Percentiles rank a stretch among this genome's conserved stretches.
phyloP scores from a whole-genome alignment of 306 rosid genomes.

The Acacia melanoxylon region DNA sequence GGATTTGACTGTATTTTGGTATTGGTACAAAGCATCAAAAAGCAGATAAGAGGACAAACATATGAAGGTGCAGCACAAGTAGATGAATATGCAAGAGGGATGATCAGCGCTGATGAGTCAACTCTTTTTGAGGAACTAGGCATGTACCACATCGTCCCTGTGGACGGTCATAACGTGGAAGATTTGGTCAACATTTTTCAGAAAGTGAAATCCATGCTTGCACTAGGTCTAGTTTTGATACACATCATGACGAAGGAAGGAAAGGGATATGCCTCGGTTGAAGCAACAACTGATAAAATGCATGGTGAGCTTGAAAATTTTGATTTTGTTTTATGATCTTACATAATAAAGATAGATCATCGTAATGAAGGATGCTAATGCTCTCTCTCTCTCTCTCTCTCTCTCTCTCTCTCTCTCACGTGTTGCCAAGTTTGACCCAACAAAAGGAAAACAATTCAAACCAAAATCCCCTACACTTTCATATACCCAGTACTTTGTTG shows the following conservation, averaged over 20 bases:
- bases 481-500: conserved; percentile 69
- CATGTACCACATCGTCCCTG: conserved; percentile 75
- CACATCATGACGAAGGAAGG: conserved; percentile 83
- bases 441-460: conserved; percentile 67
- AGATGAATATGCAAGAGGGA: conserved; percentile 72
- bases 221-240: conserved; percentile 72
- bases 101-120: conserved; percentile 65
- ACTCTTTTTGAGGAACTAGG: conserved; percentile 84
- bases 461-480: conserved; percentile 54
- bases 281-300: conserved; percentile 74
- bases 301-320: conserved; percentile 51
- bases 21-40: conserved; percentile 50
- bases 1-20: conserved; percentile 30
- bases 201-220: conserved; percentile 64
- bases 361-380: conserved; percentile 13
- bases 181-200: conserved; percentile 63
- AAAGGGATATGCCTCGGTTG: conserved; percentile 83
- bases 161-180: conserved; percentile 68
- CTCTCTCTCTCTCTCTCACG: conserved; percentile 37
- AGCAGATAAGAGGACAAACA: conserved; percentile 63
- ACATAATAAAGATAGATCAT: background rate
- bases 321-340: background rate
- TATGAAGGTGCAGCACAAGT: conserved; percentile 79
- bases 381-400: background rate
- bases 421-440: conserved; percentile 72